A percentile compares a stretch with the other conserved stretches of the same genome.
phyloP scores from a whole-genome alignment of 1,139 yeast species.

The Suhomyces bokatorum region DNA sequence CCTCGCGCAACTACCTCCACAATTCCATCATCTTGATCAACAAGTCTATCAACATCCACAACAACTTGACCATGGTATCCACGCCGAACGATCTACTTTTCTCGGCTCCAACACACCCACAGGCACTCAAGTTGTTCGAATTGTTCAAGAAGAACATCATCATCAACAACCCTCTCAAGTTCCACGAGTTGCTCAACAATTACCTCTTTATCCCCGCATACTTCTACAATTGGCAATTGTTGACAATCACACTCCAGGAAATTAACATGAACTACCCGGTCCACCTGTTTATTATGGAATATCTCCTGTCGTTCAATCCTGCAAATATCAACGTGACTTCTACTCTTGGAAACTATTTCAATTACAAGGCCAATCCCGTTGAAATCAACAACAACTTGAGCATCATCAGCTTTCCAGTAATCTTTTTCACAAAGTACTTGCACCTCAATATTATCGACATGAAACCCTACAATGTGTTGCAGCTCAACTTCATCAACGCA shows the following conservation, averaged over 20 bases:
- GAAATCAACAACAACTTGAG: slow-evolving; percentile 25
- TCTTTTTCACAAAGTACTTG: slow-evolving; percentile 37
- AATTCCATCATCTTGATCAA: slow-evolving; percentile 49
- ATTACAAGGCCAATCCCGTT: slow-evolving; percentile 18
- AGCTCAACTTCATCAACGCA: slow-evolving; percentile 16
- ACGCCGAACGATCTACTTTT: slow-evolving; percentile 8
- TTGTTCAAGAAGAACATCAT: slow-evolving; percentile 46
- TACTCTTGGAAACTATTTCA: slow-evolving; percentile 15
- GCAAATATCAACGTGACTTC: slow-evolving; percentile 24
- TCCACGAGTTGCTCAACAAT: slow-evolving; percentile 44
- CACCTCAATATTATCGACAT: slow-evolving; percentile 17
- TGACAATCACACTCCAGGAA: slow-evolving; percentile 43
- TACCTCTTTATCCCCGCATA: slow-evolving; percentile 42
- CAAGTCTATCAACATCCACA: slow-evolving; percentile 32
- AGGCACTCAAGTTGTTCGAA: slow-evolving; percentile 26
- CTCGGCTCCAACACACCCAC: slow-evolving; percentile 7
- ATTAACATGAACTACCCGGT: slow-evolving; percentile 16
- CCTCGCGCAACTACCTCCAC: slow-evolving; percentile 44
- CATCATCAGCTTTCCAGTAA: slow-evolving; percentile 46
- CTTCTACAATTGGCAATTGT: slow-evolving; percentile 41
- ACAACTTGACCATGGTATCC: slow-evolving; percentile 10
- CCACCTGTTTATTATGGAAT: slow-evolving; percentile 12
- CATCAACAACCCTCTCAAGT: slow-evolving; percentile 45
- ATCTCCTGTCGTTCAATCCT: slow-evolving; percentile 9
- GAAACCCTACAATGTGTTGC: slow-evolving; percentile 15